Evolutionary conservation across 345 rosid species (phyloP).

Genomic region (Arabidopsis arenosa): DNA sequence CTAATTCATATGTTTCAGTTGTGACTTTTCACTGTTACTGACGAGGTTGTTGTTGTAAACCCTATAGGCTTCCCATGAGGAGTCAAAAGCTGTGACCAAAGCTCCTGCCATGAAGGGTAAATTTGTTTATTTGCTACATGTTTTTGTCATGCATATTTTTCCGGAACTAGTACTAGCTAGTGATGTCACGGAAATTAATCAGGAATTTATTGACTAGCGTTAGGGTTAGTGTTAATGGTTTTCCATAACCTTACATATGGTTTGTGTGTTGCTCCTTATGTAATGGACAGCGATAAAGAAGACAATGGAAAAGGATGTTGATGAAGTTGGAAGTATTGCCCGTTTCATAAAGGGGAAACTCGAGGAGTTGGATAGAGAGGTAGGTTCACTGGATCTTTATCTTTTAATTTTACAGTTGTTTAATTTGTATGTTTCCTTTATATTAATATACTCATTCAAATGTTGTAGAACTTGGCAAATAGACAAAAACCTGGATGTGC

Average conservation of each 20-base stretch:
- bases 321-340: constrained; percentile 90
- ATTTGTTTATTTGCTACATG: not conserved
- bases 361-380: constrained; percentile 82
- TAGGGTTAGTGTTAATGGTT: constrained; percentile 13
- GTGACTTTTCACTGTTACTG: not conserved
- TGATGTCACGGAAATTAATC: not conserved
- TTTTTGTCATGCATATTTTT: not conserved
- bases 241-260: not conserved
- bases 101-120: constrained; percentile 95
- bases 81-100: constrained; percentile 88
- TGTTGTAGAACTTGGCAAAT: constrained; percentile 78
- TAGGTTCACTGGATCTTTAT: constrained; percentile 33
- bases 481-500: constrained; percentile 87
- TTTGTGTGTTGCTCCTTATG: constrained; percentile 27
- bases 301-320: constrained; percentile 91
- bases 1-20: not conserved
- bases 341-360: constrained; percentile 74
- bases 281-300: constrained; percentile 71
- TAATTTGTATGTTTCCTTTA: not conserved
- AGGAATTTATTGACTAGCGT: not conserved
- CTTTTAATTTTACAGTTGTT: constrained; percentile 4
- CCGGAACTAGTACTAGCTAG: not conserved
- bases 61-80: constrained; percentile 91
- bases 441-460: not conserved
- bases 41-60: not conserved